Evolutionary conservation across 1,284 basidiomycete species (phyloP).

Genomic region (Dichomitus squalens): DNA sequence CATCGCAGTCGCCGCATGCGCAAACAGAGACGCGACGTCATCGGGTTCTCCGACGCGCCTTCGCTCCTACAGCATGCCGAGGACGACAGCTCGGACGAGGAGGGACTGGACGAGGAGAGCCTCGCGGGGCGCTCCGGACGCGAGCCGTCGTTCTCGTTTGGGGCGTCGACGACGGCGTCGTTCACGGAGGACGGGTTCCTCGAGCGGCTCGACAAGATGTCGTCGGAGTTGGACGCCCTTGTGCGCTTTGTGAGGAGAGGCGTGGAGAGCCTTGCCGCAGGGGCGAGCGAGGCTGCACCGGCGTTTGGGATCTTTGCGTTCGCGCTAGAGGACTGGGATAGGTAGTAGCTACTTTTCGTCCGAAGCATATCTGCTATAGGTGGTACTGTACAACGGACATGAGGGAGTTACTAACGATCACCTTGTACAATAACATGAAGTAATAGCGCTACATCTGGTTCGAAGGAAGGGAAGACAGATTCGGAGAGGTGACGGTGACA

Average conservation of each 20-base stretch:
- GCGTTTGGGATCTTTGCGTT: conserved; percentile 78
- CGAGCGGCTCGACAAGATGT: conserved; percentile 60
- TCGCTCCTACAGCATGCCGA: conserved; percentile 39
- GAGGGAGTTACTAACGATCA: too few species aligned
- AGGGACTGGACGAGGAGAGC: conserved; percentile 29
- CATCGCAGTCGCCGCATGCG: conserved; percentile 63
- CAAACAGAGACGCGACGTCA: conserved; percentile 54
- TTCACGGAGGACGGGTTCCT: conserved; percentile 49
- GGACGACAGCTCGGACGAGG: conserved; percentile 39
- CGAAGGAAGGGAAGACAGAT: too few species aligned
- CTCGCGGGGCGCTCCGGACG: conserved; percentile 26
- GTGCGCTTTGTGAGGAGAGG: conserved; percentile 69
- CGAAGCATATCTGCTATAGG: too few species aligned
- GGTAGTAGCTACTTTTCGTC: too few species aligned
- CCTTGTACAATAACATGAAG: too few species aligned
- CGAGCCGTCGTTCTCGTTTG: conserved; percentile 49
- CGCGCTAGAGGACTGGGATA: conserved; percentile 81
- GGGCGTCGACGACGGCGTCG: conserved; percentile 37
- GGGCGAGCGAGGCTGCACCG: conserved; percentile 53
- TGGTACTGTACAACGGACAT: too few species aligned
- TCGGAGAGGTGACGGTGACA: too few species aligned
- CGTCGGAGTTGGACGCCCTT: conserved; percentile 66
- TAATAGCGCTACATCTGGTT: too few species aligned
- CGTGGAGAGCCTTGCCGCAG: conserved; percentile 62
- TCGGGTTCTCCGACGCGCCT: conserved; percentile 49